Evolutionary conservation across 2,329 filamentous ascomycete species (phyloP).

Genomic region (Monilinia vaccinii-corymbosi): DNA sequence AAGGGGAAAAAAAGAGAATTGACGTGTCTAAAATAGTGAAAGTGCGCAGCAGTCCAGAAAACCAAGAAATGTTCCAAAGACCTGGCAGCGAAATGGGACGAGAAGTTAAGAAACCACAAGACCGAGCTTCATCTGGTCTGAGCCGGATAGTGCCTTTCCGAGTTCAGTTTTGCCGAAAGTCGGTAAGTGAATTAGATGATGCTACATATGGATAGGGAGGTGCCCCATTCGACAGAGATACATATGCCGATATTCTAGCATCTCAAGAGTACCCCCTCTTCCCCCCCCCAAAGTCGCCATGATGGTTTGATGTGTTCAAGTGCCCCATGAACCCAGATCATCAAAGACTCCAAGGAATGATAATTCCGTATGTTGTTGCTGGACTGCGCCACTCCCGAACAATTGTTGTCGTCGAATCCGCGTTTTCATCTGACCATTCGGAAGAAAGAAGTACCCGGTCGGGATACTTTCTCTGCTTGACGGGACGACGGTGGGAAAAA

Average conservation of each 20-base stretch:
- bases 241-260: not conserved
- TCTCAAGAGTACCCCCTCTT: not conserved
- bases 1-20: not conserved
- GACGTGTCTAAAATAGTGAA: not conserved
- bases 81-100: not conserved
- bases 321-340: not conserved
- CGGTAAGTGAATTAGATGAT: not conserved
- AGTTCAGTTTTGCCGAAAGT: not conserved
- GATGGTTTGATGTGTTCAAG: not conserved
- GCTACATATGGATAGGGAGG: not conserved
- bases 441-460: not conserved
- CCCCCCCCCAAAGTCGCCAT: not conserved
- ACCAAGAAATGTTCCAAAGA: not conserved
- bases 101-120: not conserved
- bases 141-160: not conserved
- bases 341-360: not conserved
- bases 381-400: not conserved
- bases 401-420: slow-evolving; percentile 1
- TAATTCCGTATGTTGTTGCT: not conserved
- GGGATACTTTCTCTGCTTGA: not conserved
- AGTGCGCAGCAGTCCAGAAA: not conserved
- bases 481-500: not conserved
- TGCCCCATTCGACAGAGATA: not conserved
- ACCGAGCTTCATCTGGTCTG: not conserved
- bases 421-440: not conserved